phyloP scores from a whole-genome alignment of 805 yeast genomes.

The Brettanomyces nanus region DNA sequence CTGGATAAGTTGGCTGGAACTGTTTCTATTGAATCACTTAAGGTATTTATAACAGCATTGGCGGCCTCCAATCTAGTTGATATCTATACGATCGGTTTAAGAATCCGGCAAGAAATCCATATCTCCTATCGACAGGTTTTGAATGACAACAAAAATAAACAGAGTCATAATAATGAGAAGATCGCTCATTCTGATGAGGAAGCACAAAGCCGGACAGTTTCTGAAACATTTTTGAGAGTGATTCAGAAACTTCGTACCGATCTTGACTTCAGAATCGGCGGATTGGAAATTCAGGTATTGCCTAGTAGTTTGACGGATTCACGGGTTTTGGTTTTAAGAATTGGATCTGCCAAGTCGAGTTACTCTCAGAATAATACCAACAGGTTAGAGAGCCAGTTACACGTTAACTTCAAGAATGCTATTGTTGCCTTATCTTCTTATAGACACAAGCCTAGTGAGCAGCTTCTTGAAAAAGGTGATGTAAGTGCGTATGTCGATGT shows the following conservation, averaged over 20 bases:
- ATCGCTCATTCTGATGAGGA: not conserved
- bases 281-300: slow-evolving; percentile 55
- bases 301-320: slow-evolving; percentile 78
- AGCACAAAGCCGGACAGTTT: not conserved
- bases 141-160: slow-evolving; percentile 17
- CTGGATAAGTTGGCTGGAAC: slow-evolving; percentile 53
- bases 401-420: slow-evolving; percentile 54
- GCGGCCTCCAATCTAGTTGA: slow-evolving; percentile 80
- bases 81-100: slow-evolving; percentile 57
- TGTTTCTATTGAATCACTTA: slow-evolving; percentile 41
- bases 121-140: slow-evolving; percentile 70
- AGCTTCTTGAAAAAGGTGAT: slow-evolving; percentile 25
- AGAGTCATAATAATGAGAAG: not conserved
- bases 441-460: slow-evolving; percentile 42
- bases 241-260: slow-evolving; percentile 52
- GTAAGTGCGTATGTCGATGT: slow-evolving; percentile 49
- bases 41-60: slow-evolving; percentile 68
- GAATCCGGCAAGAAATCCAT: slow-evolving; percentile 67
- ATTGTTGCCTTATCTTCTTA: slow-evolving; percentile 59
- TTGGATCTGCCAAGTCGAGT: slow-evolving; percentile 47
- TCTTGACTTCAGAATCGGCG: slow-evolving; percentile 53
- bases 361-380: slow-evolving; percentile 41
- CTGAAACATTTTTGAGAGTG: slow-evolving; percentile 17
- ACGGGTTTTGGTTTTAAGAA: slow-evolving; percentile 58
- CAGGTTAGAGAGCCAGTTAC: slow-evolving; percentile 46